Evolutionary conservation across 352 stramenopile species (phyloP), one percentile per base, ranked within the genome.

Genomic region (Phytophthora parvispora): DNA sequence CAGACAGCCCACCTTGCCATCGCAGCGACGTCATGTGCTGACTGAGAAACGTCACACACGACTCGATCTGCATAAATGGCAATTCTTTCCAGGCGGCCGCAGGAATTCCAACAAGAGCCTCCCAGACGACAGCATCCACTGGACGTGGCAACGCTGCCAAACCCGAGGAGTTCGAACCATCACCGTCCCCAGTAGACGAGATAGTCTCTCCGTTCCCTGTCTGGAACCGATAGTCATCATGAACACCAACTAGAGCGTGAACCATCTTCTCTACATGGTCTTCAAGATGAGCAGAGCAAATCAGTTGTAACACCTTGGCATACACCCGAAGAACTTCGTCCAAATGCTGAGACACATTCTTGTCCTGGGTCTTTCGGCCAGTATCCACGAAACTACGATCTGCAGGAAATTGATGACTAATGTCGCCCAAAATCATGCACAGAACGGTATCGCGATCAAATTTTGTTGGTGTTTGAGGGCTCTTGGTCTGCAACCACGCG

Each of bases 261-360:
- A 97, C 63, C 29, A 96, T 79, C 55, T 93, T 94, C 66, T 97
- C 90, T 4, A 90, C 67, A 60, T 97, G 90, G 42, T 97, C 90
- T 54, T 86, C 86, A 7, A 97, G 53, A 70, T 92, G 60, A n/a
- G 61, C 38, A 24, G 72, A 72, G 49, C 86, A 94, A 22, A 97
- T 88, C 16, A 93, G 47, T 22, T 91, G 74, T 7, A 97, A 58
- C 18, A 90, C 77, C 50, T 94, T 86, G 0, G 87, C 80, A 53
- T 95, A 94, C 27, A 96, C 77, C 27, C 74, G 77, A n/a, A 94
- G 40, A 12, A 96, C 78, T 53, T 93, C 70, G 7, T 89, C 72
- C 31, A 78, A 67, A 27, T 76, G 63, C 3, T 71, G 61, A 7
- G 28, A 61, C 16, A 71, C 54, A 28, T 42, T 74, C 36, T 31